Percentiles rank a stretch among this genome's conserved stretches.
Evolutionary conservation across 208 protist species (phyloP).

Genomic region (Angomonas desouzai): DNA sequence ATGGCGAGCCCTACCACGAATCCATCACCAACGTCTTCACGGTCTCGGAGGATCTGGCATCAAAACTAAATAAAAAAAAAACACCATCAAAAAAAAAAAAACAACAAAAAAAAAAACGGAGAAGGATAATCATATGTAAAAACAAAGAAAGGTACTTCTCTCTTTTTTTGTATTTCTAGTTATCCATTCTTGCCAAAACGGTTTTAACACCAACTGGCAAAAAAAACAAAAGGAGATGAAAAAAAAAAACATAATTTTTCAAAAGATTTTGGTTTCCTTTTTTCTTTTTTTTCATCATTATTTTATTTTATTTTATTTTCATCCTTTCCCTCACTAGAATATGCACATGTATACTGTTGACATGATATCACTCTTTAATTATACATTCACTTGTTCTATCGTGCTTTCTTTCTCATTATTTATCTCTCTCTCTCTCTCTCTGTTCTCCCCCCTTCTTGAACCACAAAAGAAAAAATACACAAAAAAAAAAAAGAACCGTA

Average conservation of each 20-base stretch:
- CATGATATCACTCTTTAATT: too few relatives aligned
- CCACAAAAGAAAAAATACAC: neutral
- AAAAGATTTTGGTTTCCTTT: slow-evolving; percentile 14
- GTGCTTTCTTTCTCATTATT: too few relatives aligned
- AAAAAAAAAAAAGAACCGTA: slow-evolving; percentile 17
- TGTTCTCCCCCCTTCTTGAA: slow-evolving; percentile 4
- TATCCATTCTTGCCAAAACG: too few relatives aligned
- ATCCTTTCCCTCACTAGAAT: too few relatives aligned
- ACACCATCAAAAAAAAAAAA: slow-evolving; percentile 15
- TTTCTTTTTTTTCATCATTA: slow-evolving; percentile 8
- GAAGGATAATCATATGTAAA: slow-evolving; percentile 1
- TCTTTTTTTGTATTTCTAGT: too few relatives aligned
- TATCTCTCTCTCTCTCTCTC: slow-evolving; percentile 9
- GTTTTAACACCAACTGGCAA: too few relatives aligned
- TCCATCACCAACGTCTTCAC: slow-evolving; percentile 50
- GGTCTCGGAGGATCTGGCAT: slow-evolving; percentile 23
- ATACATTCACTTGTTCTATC: too few relatives aligned
- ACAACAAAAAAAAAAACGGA: slow-evolving; percentile 14
- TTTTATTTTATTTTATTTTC: neutral
- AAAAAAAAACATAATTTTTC: slow-evolving; percentile 24
- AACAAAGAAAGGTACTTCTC: too few relatives aligned
- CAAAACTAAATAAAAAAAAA: slow-evolving; percentile 9
- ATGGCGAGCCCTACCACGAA: slow-evolving; percentile 42
- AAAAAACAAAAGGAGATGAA: too few relatives aligned
- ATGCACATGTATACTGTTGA: too few relatives aligned